These are phyloP conservation scores for Artemisia tridentata DNA, from an alignment of 129 eudicot species.

Conservation along the genomic window DNA sequence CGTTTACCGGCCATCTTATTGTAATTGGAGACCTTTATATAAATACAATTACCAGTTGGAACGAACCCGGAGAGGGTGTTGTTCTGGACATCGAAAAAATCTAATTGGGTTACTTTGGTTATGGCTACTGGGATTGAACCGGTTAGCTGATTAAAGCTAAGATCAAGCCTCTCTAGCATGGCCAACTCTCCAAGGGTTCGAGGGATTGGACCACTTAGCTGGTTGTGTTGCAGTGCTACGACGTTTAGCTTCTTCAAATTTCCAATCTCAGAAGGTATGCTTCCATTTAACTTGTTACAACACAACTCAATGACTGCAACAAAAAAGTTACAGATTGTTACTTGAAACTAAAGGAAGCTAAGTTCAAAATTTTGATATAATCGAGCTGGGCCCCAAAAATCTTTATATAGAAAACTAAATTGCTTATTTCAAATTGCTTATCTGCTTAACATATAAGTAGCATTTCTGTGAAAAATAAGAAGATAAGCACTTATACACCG, in stretches of 20 bases:
- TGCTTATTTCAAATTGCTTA: no score
- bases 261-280: conserved; percentile 72
- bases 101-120: conserved; percentile 43
- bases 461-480: neutral
- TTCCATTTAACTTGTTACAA: conserved; percentile 68
- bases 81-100: conserved; percentile 63
- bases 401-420: neutral
- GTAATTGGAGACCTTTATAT: no score
- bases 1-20: no score
- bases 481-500: neutral
- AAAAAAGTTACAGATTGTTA: neutral
- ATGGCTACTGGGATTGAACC: conserved; percentile 60
- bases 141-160: conserved; percentile 65
- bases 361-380: neutral
- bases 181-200: conserved; percentile 53
- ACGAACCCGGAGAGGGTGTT: conserved; percentile 71
- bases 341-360: neutral
- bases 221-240: conserved; percentile 54
- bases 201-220: conserved; percentile 64
- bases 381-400: no score
- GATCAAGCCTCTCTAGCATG: conserved; percentile 55
- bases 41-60: conserved; percentile 75
- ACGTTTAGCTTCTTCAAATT: conserved; percentile 50
- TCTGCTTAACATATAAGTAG: no score
- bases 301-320: conserved; percentile 67